phyloP scores from a whole-genome alignment of 768 basidiomycete genomes.

The Cytidiella melzeri region DNA sequence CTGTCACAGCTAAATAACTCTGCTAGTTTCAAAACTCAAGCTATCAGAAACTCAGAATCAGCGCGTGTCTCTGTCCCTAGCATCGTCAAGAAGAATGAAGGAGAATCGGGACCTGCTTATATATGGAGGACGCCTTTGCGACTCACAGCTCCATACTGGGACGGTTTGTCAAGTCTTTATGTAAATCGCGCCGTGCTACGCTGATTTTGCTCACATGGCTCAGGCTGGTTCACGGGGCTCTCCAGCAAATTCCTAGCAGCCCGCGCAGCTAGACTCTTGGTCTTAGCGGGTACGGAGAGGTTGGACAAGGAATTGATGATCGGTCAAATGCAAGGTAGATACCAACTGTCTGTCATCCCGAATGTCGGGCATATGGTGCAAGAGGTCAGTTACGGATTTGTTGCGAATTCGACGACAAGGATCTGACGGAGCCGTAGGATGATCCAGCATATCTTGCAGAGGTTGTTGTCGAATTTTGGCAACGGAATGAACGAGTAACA shows the following conservation, averaged over 20 bases:
- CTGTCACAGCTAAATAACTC: background rate
- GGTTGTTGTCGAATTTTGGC: slow-evolving; percentile 86
- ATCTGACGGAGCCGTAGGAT: no score
- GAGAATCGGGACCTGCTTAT: slow-evolving; percentile 30
- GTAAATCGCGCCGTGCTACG: no score
- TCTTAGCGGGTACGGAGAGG: slow-evolving; percentile 89
- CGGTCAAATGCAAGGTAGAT: slow-evolving; percentile 79
- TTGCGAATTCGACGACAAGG: no score
- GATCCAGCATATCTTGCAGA: slow-evolving; percentile 77
- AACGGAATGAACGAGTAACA: slow-evolving; percentile 70
- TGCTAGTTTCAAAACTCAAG: slow-evolving; percentile 66
- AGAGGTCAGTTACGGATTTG: slow-evolving; percentile 51
- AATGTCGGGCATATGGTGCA: slow-evolving; percentile 93
- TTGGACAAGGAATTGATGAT: slow-evolving; percentile 94
- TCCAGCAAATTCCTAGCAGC: slow-evolving; percentile 74
- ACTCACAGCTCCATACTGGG: slow-evolving; percentile 87
- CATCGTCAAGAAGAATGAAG: slow-evolving; percentile 47
- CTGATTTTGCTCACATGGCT: background rate
- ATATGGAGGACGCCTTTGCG: slow-evolving; percentile 82
- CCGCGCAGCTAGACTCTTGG: slow-evolving; percentile 77
- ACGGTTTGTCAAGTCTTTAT: slow-evolving; percentile 44
- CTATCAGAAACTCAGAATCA: slow-evolving; percentile 75
- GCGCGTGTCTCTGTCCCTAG: slow-evolving; percentile 88
- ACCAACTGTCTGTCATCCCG: slow-evolving; percentile 84
- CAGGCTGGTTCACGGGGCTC: slow-evolving; percentile 89